phyloP scores from a whole-genome alignment of 2,329 filamentous ascomycete species.

The Zalaria obscura region DNA sequence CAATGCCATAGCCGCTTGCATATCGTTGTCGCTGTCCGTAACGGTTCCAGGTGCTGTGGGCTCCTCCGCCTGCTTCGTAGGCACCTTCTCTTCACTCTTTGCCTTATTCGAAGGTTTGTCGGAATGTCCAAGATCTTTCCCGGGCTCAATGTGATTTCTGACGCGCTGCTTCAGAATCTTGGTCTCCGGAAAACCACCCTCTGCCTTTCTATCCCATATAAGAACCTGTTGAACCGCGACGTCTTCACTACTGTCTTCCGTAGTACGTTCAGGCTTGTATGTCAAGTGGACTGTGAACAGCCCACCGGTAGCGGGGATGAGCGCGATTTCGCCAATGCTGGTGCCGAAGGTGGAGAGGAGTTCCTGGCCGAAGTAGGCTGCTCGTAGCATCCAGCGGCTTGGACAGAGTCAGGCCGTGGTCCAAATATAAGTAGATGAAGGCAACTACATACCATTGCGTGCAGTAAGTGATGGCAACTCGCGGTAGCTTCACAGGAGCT shows the following conservation, averaged over 20 bases:
- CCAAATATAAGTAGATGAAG: constrained; percentile 7
- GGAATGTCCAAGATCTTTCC: constrained; percentile 61
- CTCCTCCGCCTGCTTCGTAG: not conserved
- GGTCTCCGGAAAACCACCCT: constrained; percentile 88
- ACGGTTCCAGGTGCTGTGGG: not conserved
- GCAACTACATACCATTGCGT: constrained; percentile 58
- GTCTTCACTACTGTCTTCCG: constrained; percentile 2
- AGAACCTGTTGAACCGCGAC: constrained; percentile 30
- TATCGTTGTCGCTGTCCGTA: not conserved
- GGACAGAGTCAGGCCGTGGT: constrained; percentile 1
- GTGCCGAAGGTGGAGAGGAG: constrained; percentile 84
- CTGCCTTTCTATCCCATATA: constrained; percentile 76
- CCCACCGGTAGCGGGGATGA: constrained; percentile 75
- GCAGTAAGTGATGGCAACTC: constrained; percentile 81
- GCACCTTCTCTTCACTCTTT: not conserved
- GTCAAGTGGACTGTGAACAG: constrained; percentile 62
- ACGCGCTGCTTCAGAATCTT: constrained; percentile 81
- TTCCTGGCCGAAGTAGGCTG: constrained; percentile 72
- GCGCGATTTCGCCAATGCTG: constrained; percentile 70
- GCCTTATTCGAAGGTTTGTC: constrained; percentile 22
- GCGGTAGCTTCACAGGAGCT: constrained; percentile 36
- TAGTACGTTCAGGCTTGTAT: constrained; percentile 10
- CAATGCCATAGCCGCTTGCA: not conserved
- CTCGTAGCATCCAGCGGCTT: constrained; percentile 17
- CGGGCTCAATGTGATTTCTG: constrained; percentile 68